These are phyloP conservation scores for Nakaseomyces uthaithaninus DNA, from an alignment of 1,139 yeast species.

Conservation along the genomic window DNA sequence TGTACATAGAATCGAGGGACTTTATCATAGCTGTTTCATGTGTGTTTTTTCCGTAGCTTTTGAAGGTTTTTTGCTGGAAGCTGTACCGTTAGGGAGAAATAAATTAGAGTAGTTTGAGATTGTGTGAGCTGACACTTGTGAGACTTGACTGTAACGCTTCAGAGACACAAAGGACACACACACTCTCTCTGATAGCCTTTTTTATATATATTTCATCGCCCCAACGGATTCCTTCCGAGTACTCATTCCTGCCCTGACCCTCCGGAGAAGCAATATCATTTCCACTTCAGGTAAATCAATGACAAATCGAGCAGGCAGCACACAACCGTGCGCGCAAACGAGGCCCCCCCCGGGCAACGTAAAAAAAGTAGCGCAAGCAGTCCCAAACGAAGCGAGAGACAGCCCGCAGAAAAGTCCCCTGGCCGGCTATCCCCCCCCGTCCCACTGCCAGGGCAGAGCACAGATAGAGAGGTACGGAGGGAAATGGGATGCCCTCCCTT, in stretches of 20 bases:
- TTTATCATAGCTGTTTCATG: background rate
- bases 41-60: background rate
- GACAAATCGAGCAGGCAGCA: background rate
- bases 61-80: background rate
- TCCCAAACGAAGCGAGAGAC: background rate
- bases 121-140: no score
- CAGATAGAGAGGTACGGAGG: no score
- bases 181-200: no score
- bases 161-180: no score
- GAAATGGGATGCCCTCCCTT: no score
- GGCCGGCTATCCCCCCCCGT: no score
- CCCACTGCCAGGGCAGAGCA: no score
- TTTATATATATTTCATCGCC: background rate
- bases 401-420: no score
- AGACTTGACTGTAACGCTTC: no score
- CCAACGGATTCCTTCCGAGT: background rate
- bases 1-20: slow-evolving; percentile 6
- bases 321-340: background rate
- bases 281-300: slow-evolving; percentile 3
- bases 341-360: background rate
- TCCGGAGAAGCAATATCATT: slow-evolving; percentile 2
- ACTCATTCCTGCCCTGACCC: no score
- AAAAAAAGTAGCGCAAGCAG: background rate
- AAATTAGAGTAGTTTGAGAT: no score
- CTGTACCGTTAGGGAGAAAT: background rate